Evolutionary conservation across 331 rosid genomes (phyloP).

Genomic region (Erythrophleum ivorense): DNA sequence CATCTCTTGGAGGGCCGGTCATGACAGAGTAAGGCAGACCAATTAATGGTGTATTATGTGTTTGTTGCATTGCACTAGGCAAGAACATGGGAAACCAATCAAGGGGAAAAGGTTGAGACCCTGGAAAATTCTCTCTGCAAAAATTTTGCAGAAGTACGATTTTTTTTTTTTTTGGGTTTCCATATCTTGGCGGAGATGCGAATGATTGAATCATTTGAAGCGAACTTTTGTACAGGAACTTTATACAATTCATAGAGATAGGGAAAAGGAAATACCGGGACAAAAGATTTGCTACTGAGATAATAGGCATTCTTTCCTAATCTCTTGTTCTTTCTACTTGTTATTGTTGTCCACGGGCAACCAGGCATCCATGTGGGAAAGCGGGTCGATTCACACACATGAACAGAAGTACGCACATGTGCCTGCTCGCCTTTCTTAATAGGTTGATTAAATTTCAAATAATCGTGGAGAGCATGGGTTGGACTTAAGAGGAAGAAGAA

Average conservation of each 20-base stretch:
- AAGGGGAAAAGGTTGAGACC: neutral
- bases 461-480: too few relatives aligned
- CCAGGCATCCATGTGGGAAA: neutral
- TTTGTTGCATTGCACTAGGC: constrained; percentile 18
- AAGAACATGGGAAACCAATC: constrained; percentile 12
- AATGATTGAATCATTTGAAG: constrained; percentile 25
- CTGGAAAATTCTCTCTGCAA: constrained; percentile 20
- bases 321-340: neutral
- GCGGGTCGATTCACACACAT: neutral
- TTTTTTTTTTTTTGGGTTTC: neutral
- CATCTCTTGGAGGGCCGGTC: constrained; percentile 53
- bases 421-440: too few relatives aligned
- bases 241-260: neutral
- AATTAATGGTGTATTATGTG: neutral
- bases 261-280: neutral
- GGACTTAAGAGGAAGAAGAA: too few relatives aligned
- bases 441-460: too few relatives aligned
- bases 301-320: neutral
- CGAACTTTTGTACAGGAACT: constrained; percentile 38
- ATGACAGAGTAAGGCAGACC: constrained; percentile 16
- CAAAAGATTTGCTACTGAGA: neutral
- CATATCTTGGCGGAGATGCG: constrained; percentile 22
- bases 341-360: neutral
- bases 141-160: constrained; percentile 23
- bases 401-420: too few relatives aligned